Percentiles rank a stretch among this genome's conserved stretches.
Conservation (phyloP, 2,329 filamentous ascomycete species). For the Pseudogymnoascus sp. region DNA sequence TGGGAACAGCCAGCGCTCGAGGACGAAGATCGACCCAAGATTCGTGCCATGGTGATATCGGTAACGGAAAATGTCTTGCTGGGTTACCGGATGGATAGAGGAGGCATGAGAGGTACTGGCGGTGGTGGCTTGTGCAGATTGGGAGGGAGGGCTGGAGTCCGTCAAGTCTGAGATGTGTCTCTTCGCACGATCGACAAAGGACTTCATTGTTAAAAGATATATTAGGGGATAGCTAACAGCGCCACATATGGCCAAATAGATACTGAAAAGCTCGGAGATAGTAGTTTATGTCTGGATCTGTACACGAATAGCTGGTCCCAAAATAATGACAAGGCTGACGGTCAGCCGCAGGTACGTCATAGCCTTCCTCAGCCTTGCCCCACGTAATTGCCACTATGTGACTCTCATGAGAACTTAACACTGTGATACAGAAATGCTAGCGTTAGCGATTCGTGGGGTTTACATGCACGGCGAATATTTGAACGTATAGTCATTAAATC, state of each 20-base stretch:
- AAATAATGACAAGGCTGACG: neutral
- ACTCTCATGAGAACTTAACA: neutral
- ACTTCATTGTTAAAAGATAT: slow-evolving; percentile 26
- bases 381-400: neutral
- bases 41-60: slow-evolving; percentile 54
- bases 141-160: slow-evolving; percentile 12
- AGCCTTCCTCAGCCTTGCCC: neutral
- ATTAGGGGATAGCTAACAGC: neutral
- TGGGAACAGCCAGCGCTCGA: slow-evolving; percentile 49
- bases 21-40: slow-evolving; percentile 51
- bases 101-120: slow-evolving; percentile 17
- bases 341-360: neutral
- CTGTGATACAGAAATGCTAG: neutral
- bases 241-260: neutral
- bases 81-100: slow-evolving; percentile 27
- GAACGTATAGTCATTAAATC: neutral
- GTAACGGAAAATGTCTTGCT: slow-evolving; percentile 41
- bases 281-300: neutral
- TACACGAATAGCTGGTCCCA: neutral
- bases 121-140: neutral
- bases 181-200: slow-evolving; percentile 33
- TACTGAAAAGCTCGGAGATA: neutral
- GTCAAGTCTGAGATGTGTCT: slow-evolving; percentile 23
- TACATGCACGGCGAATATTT: neutral
- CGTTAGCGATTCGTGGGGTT: neutral